Percentiles rank a stretch among this genome's conserved stretches.
phyloP scores from a whole-genome alignment of 2,329 filamentous ascomycete genomes.

The Penicillium sp. region DNA sequence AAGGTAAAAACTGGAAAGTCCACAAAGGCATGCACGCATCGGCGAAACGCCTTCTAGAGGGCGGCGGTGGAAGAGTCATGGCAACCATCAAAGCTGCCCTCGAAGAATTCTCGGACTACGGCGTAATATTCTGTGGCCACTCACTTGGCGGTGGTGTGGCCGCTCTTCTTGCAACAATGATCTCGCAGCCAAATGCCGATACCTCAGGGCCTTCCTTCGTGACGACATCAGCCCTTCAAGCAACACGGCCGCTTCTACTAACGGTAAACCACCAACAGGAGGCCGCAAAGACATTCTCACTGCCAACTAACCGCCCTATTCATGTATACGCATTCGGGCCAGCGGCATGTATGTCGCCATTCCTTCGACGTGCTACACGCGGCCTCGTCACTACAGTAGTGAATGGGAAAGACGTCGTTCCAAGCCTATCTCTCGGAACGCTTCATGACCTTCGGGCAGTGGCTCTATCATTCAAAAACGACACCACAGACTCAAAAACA shows the following conservation, averaged over 20 bases:
- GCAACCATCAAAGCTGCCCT: conserved; percentile 63
- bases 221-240: conserved; percentile 47
- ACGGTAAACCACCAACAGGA: conserved; percentile 22
- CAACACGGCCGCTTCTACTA: conserved; percentile 38
- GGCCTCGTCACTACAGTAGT: conserved; percentile 72
- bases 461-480: conserved; percentile 68
- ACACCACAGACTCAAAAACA: conserved; percentile 62
- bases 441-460: conserved; percentile 72
- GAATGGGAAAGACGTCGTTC: conserved; percentile 70
- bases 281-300: conserved; percentile 36
- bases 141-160: conserved; percentile 68
- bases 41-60: conserved; percentile 63
- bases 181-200: conserved; percentile 57
- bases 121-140: conserved; percentile 66
- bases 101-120: conserved; percentile 64
- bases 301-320: conserved; percentile 66
- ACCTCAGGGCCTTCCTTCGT: conserved; percentile 57
- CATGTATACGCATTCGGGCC: conserved; percentile 78
- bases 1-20: conserved; percentile 62
- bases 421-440: conserved; percentile 67
- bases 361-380: conserved; percentile 65
- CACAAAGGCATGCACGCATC: conserved; percentile 73
- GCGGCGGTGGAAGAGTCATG: conserved; percentile 63
- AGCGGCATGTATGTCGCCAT: conserved; percentile 67
- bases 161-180: conserved; percentile 65